These are phyloP conservation scores for Pleurostoma richardsiae DNA, from an alignment of 2,329 filamentous ascomycete genomes.

Conservation along the genomic window DNA sequence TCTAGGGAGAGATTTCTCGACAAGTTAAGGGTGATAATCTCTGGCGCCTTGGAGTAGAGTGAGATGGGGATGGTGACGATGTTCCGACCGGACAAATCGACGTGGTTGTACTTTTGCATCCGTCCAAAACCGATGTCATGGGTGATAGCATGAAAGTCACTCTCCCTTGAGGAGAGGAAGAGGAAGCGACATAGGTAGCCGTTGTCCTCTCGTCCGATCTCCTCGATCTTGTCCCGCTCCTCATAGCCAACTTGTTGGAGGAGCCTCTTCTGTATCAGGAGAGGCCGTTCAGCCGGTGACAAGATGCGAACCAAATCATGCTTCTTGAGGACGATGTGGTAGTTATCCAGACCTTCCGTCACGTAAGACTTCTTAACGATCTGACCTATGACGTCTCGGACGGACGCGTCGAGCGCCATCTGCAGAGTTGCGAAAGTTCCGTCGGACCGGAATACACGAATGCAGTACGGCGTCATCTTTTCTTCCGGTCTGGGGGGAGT, in stretches of 20 bases:
- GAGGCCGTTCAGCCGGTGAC: conserved; percentile 70
- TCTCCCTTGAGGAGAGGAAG: conserved; percentile 85
- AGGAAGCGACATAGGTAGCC: conserved; percentile 95
- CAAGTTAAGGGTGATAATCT: conserved; percentile 92
- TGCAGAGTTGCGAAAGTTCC: conserved; percentile 92
- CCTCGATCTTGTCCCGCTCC: conserved; percentile 80
- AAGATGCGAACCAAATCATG: conserved; percentile 85
- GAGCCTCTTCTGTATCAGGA: conserved; percentile 86
- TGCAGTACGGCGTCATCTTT: conserved; percentile 75
- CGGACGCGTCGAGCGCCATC: conserved; percentile 75
- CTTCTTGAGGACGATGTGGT: conserved; percentile 91
- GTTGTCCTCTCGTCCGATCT: conserved; percentile 93
- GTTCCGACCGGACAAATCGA: conserved; percentile 86
- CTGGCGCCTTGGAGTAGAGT: conserved; percentile 82
- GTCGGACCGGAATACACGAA: conserved; percentile 91
- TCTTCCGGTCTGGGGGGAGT: conserved; percentile 67
- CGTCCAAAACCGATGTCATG: conserved; percentile 79
- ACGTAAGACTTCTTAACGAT: conserved; percentile 93
- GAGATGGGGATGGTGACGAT: conserved; percentile 92
- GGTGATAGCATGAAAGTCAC: conserved; percentile 67
- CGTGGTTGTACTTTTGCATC: conserved; percentile 86
- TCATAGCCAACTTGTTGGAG: conserved; percentile 90
- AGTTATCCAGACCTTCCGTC: conserved; percentile 85
- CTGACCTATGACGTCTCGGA: conserved; percentile 81
- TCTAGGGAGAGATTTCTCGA: conserved; percentile 90